Base-by-base conservation (phyloP, 1,284 basidiomycete genomes). In the Cystobasidium sp. region DNA sequence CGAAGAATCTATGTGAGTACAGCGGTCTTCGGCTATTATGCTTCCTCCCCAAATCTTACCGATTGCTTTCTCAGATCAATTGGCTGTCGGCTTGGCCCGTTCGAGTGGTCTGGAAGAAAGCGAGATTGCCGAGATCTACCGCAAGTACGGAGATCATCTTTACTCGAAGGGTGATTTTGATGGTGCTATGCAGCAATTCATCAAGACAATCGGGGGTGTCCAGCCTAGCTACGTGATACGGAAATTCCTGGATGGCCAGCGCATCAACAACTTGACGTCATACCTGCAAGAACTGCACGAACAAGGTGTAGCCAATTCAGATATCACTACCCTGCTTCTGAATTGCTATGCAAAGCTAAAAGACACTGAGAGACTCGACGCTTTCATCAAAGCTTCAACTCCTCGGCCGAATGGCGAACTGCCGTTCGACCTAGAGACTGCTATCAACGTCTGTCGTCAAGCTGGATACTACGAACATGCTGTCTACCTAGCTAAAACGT, bases 341-440 rank as follows among this genome's bases (percentile, higher is more conserved):
- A 97, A 97, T 81, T 96, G 95, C 46, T 99, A 97, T 82, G 97
- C 96, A 58, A 99, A 99, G 82, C 89, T 97, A 18, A 94, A 94
- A 75, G 95, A 99, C 79, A 89, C 94, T 16, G 84, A 88, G 0
- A 88, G 93, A 10, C 88, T 98, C 0, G 94, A 98, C 80, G 88
- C 86, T 69, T 99, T 99, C 83, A 92, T 98, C 84, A 93, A 92
- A 82, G 89, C 91, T 44, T 79, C 74, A 49, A 79, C 65, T 62
- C 73, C 66, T 62, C 67, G 18, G 7, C 18, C 64, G n/a, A 43
- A 66, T 66, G 55, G 88, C 62, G 92, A 93, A 79, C 86, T 96
- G 0, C 94, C 94, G 0, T 99, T 99, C 80, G 97, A 99, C 80
- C 86, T 99, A 44, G 94, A 96, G 74, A 98, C 96, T 0, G 97